Conservation (phyloP, 306 rosid species). For the Arachis stenosperma region DNA sequence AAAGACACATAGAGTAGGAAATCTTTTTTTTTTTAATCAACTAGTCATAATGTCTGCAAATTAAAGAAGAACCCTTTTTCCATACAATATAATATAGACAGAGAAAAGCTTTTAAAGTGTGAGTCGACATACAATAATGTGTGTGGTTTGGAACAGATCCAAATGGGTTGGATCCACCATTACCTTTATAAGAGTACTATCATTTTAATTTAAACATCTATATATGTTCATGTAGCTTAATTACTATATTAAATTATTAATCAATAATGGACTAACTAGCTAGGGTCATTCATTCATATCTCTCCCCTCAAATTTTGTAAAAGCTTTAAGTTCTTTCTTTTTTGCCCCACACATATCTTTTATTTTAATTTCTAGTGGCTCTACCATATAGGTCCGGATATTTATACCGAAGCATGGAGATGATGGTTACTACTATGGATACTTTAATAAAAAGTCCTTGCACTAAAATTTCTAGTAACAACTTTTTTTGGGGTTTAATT, state of each 20-base stretch:
- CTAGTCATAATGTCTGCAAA: conserved; percentile 39
- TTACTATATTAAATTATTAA: background rate
- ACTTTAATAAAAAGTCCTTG: conserved; percentile 18
- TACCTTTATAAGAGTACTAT: conserved; percentile 20
- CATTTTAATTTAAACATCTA: too few species aligned
- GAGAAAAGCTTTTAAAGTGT: conserved; percentile 42
- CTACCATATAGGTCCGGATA: conserved; percentile 37
- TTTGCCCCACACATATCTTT: conserved; percentile 49
- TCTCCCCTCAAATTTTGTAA: conserved; percentile 39
- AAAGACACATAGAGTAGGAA: conserved; percentile 43
- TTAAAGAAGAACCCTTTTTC: conserved; percentile 22
- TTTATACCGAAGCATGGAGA: conserved; percentile 14
- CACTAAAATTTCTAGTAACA: background rate
- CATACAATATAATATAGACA: conserved; percentile 34
- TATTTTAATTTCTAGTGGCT: conserved; percentile 36
- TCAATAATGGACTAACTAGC: conserved; percentile 24
- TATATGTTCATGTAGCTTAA: conserved; percentile 30
- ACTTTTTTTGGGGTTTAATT: background rate
- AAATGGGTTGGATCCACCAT: conserved; percentile 81
- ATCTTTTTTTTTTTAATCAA: background rate
- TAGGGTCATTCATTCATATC: conserved; percentile 7
- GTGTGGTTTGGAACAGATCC: conserved; percentile 54
- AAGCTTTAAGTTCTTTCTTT: conserved; percentile 19
- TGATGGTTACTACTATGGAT: conserved; percentile 15
- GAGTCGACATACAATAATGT: conserved; percentile 60